Conservation (phyloP, 768 basidiomycete species). For the Panellus pusillus region DNA sequence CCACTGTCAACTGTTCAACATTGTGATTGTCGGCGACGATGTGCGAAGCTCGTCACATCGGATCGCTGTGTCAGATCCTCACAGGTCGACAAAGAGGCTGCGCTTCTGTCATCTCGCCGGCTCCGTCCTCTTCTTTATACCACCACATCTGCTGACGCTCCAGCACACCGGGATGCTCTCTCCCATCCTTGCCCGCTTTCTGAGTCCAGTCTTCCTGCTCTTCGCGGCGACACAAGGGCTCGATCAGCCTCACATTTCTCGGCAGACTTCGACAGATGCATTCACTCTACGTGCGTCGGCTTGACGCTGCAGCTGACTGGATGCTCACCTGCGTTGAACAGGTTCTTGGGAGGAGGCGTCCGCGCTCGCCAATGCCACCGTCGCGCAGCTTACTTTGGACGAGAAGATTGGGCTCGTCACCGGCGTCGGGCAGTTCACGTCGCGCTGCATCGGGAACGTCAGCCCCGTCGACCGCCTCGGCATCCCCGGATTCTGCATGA, state of each 20-base stretch:
- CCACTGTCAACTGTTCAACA: too few species aligned
- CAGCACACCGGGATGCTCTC: not conserved
- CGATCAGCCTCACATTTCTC: too few species aligned
- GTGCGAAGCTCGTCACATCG: too few species aligned
- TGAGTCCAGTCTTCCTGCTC: not conserved
- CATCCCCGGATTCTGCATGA: slow-evolving; percentile 47
- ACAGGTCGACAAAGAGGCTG: too few species aligned
- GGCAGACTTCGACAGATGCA: not conserved
- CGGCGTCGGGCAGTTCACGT: slow-evolving; percentile 46
- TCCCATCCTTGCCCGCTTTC: not conserved
- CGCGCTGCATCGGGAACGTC: slow-evolving; percentile 49
- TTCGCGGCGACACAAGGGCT: not conserved
- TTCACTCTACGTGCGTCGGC: slow-evolving; percentile 1
- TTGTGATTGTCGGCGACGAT: too few species aligned
- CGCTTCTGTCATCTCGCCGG: too few species aligned
- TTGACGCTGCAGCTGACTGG: too few species aligned
- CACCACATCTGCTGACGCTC: not conserved
- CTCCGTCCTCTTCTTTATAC: not conserved
- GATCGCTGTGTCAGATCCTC: too few species aligned
- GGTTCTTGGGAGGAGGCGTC: slow-evolving; percentile 49
- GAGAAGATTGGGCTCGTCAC: slow-evolving; percentile 48
- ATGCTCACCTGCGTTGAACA: slow-evolving; percentile 13
- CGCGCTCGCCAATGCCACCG: slow-evolving; percentile 35
- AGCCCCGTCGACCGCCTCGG: slow-evolving; percentile 39
- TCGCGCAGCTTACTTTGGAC: slow-evolving; percentile 41